Conservation (phyloP, 768 basidiomycete genomes). For the Termitomyces sp. region DNA sequence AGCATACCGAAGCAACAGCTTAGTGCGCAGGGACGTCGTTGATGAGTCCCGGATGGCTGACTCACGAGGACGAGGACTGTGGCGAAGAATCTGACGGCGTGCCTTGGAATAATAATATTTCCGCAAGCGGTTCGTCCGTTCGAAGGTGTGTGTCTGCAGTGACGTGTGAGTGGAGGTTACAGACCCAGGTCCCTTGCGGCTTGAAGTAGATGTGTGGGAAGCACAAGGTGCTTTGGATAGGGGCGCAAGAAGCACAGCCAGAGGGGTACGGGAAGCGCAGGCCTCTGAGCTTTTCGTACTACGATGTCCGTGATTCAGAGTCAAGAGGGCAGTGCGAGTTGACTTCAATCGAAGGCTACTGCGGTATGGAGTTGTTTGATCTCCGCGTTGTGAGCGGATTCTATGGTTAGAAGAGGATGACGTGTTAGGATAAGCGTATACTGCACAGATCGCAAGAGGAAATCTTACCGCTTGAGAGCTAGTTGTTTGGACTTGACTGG, state of each 20-base stretch:
- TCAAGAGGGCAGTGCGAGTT: constrained; percentile 9
- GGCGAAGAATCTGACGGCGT: not conserved
- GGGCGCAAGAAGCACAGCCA: constrained; percentile 12
- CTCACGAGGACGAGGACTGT: not conserved
- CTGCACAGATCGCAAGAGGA: not conserved
- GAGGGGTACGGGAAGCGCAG: constrained; percentile 7
- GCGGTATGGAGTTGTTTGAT: constrained; percentile 6
- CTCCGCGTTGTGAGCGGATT: constrained; percentile 14
- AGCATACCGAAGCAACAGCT: constrained; percentile 23
- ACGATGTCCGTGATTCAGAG: not conserved
- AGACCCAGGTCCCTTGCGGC: constrained; percentile 7
- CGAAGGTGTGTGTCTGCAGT: not conserved
- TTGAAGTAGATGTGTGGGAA: not conserved
- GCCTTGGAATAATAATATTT: not conserved
- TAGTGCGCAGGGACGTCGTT: constrained; percentile 4
- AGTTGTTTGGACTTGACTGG: not conserved
- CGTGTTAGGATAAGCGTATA: constrained; percentile 11
- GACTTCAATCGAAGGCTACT: constrained; percentile 12
- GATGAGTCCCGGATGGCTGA: constrained; percentile 3
- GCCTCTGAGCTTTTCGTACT: not conserved
- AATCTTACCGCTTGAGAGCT: constrained; percentile 10
- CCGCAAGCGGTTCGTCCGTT: constrained; percentile 3
- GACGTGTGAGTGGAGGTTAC: not conserved
- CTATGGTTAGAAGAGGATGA: constrained; percentile 1
- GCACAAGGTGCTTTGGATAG: constrained; percentile 11